These are phyloP conservation scores for Penicillium hordei DNA, from an alignment of 2,329 filamentous ascomycete genomes.

Conservation along the genomic window DNA sequence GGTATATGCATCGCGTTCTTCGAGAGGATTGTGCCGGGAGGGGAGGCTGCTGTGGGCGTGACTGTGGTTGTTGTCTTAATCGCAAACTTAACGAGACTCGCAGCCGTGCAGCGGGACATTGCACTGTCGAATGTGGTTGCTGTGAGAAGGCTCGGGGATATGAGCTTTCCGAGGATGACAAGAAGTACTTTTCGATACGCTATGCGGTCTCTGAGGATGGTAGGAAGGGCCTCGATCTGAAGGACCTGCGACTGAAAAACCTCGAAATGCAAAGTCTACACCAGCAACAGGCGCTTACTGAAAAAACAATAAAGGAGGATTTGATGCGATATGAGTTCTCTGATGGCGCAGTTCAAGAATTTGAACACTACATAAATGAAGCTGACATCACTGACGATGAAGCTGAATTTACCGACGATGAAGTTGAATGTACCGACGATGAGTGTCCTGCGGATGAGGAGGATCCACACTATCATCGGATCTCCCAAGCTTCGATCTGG, in stretches of 20 bases:
- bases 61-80: constrained; percentile 7
- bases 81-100: neutral
- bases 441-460: neutral
- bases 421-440: neutral
- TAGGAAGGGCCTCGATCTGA: neutral
- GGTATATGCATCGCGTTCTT: constrained; percentile 10
- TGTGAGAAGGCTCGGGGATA: neutral
- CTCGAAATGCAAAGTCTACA: neutral
- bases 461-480: neutral
- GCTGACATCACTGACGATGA: neutral
- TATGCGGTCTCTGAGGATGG: neutral
- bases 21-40: constrained; percentile 1
- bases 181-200: neutral
- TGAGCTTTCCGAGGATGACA: neutral
- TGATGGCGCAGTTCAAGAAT: neutral
- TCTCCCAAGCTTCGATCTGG: neutral
- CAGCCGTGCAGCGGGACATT: neutral
- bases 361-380: neutral
- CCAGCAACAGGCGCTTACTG: neutral
- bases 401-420: neutral
- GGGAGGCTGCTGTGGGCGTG: constrained; percentile 6
- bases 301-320: too few relatives aligned
- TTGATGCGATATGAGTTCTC: neutral
- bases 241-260: neutral
- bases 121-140: constrained; percentile 9